phyloP scores from a whole-genome alignment of 495 filamentous ascomycete genomes.

The Hypoxylon cercidicola region DNA sequence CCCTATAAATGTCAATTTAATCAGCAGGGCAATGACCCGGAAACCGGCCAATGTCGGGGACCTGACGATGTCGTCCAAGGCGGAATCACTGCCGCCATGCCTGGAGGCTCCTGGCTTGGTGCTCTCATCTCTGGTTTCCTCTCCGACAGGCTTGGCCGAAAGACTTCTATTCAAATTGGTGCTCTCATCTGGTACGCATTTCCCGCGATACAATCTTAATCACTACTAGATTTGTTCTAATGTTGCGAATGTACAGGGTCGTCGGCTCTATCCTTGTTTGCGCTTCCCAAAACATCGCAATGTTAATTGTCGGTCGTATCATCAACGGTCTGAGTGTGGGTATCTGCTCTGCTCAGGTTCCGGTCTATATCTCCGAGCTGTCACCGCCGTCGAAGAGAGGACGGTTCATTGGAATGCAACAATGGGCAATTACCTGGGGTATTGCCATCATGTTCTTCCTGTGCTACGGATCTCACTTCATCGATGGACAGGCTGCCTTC shows the following conservation, averaged over 20 bases:
- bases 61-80: constrained; percentile 62
- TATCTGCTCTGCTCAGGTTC: constrained; percentile 81
- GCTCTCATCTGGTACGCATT: constrained; percentile 68
- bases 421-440: constrained; percentile 85
- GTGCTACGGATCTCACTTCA: constrained; percentile 77
- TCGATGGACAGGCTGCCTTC: constrained; percentile 70
- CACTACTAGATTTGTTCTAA: constrained; percentile 23
- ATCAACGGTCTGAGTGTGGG: constrained; percentile 82
- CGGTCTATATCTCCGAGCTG: constrained; percentile 81
- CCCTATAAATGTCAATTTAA: constrained; percentile 75
- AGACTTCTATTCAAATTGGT: constrained; percentile 71
- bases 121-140: constrained; percentile 73
- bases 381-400: constrained; percentile 76
- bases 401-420: constrained; percentile 74
- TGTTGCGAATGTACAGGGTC: constrained; percentile 42
- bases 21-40: constrained; percentile 52
- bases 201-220: not conserved
- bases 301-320: constrained; percentile 78
- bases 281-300: constrained; percentile 76
- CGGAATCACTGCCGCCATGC: constrained; percentile 76
- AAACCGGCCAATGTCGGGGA: constrained; percentile 56
- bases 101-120: constrained; percentile 78
- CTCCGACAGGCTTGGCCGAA: constrained; percentile 74
- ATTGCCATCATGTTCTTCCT: constrained; percentile 86
- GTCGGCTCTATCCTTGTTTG: constrained; percentile 74